These are phyloP conservation scores for Fusarium pseudoanthophilum DNA, from an alignment of 2,329 filamentous ascomycete species.

Conservation along the genomic window DNA sequence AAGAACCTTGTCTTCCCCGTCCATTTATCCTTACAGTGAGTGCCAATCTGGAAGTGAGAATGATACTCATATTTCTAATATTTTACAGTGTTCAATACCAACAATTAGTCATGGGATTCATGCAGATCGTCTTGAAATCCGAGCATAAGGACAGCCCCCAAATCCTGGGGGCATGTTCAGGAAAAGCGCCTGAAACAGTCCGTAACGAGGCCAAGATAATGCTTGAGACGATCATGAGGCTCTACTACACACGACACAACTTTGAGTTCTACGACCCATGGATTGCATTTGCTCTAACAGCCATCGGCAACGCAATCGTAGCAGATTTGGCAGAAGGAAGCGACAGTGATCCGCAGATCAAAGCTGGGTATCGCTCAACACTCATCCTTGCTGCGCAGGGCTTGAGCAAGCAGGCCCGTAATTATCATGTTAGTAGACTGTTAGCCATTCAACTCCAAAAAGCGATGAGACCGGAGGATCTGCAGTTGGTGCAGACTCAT, in stretches of 20 bases:
- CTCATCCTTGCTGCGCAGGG: not conserved
- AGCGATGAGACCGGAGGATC: not conserved
- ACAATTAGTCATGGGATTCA: not conserved
- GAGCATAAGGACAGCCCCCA: not conserved
- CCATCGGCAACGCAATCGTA: not conserved
- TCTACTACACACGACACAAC: not conserved
- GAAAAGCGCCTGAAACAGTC: not conserved
- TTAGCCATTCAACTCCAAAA: not conserved
- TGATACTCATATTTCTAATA: fast-evolving
- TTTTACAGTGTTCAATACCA: not conserved
- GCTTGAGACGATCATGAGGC: not conserved
- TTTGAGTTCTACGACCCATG: not conserved
- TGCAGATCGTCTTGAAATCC: not conserved
- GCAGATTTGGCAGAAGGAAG: not conserved
- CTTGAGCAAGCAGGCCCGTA: not conserved
- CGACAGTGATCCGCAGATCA: not conserved
- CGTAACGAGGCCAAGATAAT: not conserved
- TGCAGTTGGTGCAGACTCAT: not conserved
- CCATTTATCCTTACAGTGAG: not conserved
- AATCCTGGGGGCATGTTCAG: not conserved
- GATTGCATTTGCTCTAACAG: not conserved
- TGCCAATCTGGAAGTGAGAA: fast-evolving
- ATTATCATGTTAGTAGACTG: not conserved
- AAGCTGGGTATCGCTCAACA: not conserved
- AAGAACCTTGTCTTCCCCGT: not conserved